A percentile compares a stretch with the other conserved stretches of the same genome.
phyloP scores from a whole-genome alignment of 2,329 filamentous ascomycete species.

The Aspergillus proliferans region DNA sequence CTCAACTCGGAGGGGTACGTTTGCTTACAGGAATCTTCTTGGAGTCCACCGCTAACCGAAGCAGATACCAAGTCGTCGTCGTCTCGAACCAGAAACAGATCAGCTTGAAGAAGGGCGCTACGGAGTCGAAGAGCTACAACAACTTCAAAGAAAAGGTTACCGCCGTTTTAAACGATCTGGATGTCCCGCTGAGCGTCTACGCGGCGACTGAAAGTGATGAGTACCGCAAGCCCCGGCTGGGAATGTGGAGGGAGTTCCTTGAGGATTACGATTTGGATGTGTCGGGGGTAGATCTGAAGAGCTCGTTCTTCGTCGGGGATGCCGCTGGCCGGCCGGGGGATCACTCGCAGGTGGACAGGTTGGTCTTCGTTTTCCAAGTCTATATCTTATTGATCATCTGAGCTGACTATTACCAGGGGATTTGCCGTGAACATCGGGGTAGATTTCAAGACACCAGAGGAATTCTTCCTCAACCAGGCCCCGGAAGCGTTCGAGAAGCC shows the following conservation, averaged over 20 bases:
- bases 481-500: slow-evolving; percentile 60
- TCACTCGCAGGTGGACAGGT: slow-evolving; percentile 57
- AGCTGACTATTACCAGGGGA: slow-evolving; percentile 48
- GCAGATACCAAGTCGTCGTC: slow-evolving; percentile 67
- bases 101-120: slow-evolving; percentile 63
- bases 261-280: slow-evolving; percentile 55
- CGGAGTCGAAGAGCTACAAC: slow-evolving; percentile 59
- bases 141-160: slow-evolving; percentile 80
- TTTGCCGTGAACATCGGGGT: slow-evolving; percentile 82
- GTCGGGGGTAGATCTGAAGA: slow-evolving; percentile 58
- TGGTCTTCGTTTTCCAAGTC: slow-evolving; percentile 5
- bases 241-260: slow-evolving; percentile 76
- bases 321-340: slow-evolving; percentile 57
- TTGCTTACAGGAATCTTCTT: not conserved
- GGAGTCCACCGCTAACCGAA: not conserved
- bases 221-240: slow-evolving; percentile 77
- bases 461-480: slow-evolving; percentile 71
- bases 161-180: slow-evolving; percentile 58
- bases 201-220: slow-evolving; percentile 77
- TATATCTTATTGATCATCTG: not conserved
- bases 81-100: slow-evolving; percentile 87
- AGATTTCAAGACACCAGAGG: slow-evolving; percentile 77
- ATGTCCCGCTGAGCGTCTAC: slow-evolving; percentile 73
- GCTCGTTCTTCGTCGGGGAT: slow-evolving; percentile 84
- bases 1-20: slow-evolving; percentile 64